Percentiles rank a stretch among this genome's conserved stretches.
Conservation (phyloP, 2,329 filamentous ascomycete genomes). For the Apiospora kogelbergensis region DNA sequence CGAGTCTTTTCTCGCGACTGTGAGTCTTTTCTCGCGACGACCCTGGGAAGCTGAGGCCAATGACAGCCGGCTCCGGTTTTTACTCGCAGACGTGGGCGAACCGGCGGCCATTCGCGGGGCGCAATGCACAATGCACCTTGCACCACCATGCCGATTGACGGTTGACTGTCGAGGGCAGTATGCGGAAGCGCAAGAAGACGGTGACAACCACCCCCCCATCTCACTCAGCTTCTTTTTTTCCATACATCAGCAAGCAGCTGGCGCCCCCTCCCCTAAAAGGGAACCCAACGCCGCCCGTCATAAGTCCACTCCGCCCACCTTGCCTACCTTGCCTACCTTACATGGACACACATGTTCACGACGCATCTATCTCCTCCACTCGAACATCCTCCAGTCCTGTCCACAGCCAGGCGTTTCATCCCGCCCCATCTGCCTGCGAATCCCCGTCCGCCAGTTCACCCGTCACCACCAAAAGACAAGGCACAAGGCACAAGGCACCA, state of each 20-base stretch:
- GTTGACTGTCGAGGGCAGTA: background rate
- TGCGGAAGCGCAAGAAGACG: background rate
- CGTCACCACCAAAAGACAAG: background rate
- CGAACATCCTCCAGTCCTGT: background rate
- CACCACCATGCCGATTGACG: background rate
- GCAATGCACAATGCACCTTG: background rate
- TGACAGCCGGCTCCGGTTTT: background rate
- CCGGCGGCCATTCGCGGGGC: background rate
- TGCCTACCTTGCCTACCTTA: background rate
- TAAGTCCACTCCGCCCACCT: constrained; percentile 6
- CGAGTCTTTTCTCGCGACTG: background rate
- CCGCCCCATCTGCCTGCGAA: constrained; percentile 2
- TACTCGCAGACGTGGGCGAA: constrained; percentile 7
- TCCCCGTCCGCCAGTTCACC: background rate
- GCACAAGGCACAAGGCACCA: constrained; percentile 2
- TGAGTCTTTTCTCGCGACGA: background rate
- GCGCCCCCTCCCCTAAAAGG: background rate
- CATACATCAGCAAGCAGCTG: background rate
- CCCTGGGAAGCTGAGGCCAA: background rate
- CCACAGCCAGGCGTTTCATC: constrained; percentile 10
- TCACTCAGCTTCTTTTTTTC: background rate
- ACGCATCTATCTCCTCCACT: too few relatives aligned
- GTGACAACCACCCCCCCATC: background rate
- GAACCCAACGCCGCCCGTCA: background rate
- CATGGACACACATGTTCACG: too few relatives aligned